Percentiles rank a stretch among this genome's conserved stretches.
Evolutionary conservation across 2,329 filamentous ascomycete genomes (phyloP).

Genomic region (Sporothrix globosa): DNA sequence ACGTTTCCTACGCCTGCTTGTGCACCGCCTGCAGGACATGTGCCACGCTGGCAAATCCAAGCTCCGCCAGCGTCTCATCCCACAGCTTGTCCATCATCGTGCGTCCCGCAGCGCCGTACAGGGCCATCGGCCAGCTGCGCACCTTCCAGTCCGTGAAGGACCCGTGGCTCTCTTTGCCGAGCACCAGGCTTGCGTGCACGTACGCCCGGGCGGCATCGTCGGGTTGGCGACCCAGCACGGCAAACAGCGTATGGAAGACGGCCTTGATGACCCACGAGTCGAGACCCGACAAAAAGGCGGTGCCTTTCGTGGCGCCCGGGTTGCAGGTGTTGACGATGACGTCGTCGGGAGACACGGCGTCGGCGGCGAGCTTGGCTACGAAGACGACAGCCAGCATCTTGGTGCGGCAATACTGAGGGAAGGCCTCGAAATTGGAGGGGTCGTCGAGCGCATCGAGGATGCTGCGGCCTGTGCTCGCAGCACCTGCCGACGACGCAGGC

Average conservation of each 20-base stretch:
- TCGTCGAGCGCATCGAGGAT: background rate
- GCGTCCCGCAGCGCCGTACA: background rate
- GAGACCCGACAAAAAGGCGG: background rate
- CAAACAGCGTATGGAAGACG: background rate
- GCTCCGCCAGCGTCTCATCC: background rate
- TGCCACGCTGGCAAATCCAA: background rate
- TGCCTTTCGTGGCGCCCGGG: constrained; percentile 10
- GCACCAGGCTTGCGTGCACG: background rate
- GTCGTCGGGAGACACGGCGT: background rate
- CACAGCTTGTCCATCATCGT: background rate
- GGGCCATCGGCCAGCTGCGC: constrained; percentile 1
- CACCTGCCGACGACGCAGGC: background rate
- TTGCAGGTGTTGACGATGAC: background rate
- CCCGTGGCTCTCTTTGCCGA: constrained; percentile 9
- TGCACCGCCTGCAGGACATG: background rate
- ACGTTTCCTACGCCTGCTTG: background rate
- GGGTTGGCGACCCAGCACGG: background rate
- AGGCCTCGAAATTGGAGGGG: background rate
- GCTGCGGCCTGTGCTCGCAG: background rate
- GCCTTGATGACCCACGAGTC: background rate
- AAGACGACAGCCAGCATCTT: background rate
- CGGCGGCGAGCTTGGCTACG: background rate
- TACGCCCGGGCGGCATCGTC: background rate
- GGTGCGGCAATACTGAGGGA: background rate
- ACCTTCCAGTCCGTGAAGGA: constrained; percentile 10